Conservation (phyloP, 2,329 filamentous ascomycete genomes). For the Dothideomycetidae sp. region DNA sequence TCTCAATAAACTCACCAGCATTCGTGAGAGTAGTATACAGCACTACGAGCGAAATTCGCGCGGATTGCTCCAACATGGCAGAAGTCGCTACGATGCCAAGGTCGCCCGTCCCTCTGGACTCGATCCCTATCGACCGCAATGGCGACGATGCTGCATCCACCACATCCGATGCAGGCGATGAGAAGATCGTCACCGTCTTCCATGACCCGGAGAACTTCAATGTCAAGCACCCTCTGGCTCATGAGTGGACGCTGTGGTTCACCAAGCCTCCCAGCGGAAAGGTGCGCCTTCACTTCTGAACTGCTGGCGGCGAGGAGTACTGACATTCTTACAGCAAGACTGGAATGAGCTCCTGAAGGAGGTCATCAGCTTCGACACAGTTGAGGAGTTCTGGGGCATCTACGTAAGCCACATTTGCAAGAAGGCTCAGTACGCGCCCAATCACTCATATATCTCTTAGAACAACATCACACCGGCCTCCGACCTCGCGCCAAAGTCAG, state of each 20-base stretch:
- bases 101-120: constrained; percentile 40
- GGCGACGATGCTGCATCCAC: constrained; percentile 33
- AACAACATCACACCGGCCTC: constrained; percentile 98
- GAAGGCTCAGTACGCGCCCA: background rate
- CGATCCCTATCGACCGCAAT: constrained; percentile 41
- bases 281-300: constrained; percentile 37
- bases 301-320: constrained; percentile 10
- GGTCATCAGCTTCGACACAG: constrained; percentile 95
- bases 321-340: constrained; percentile 44
- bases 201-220: constrained; percentile 98
- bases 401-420: constrained; percentile 56
- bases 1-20: no score
- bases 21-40: no score
- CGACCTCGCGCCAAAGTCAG: constrained; percentile 90
- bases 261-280: constrained; percentile 95
- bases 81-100: constrained; percentile 21
- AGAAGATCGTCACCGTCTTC: constrained; percentile 78
- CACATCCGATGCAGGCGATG: constrained; percentile 24
- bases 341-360: constrained; percentile 98
- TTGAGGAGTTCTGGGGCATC: constrained; percentile 99
- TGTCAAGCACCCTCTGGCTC: constrained; percentile 94
- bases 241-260: constrained; percentile 99
- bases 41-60: no score
- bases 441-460: constrained; percentile 33
- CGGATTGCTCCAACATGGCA: constrained; percentile 18